Conservation (phyloP, 768 basidiomycete species). For the Boletus sp. region DNA sequence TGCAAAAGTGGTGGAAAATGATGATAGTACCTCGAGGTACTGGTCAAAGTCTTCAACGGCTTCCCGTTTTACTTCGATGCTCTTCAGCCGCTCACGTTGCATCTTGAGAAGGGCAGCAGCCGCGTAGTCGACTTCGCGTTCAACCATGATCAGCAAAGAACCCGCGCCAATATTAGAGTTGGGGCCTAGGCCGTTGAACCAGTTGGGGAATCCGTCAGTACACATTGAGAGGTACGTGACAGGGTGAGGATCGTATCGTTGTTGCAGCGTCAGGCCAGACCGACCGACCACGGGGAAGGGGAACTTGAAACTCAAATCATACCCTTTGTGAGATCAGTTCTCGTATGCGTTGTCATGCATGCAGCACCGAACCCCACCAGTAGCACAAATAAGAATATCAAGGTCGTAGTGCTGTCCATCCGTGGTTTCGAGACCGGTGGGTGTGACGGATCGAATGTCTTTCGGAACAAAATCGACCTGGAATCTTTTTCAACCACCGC, state of each 20-base stretch:
- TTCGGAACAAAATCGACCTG: conserved; percentile 47
- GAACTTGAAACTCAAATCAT: conserved; percentile 46
- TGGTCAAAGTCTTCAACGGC: conserved; percentile 62
- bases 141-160: conserved; percentile 52
- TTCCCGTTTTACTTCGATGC: conserved; percentile 54
- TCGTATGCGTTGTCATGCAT: background rate
- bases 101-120: conserved; percentile 54
- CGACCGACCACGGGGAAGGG: conserved; percentile 55
- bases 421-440: conserved; percentile 51
- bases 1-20: too few species aligned
- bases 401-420: conserved; percentile 54
- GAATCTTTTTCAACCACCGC: background rate
- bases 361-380: conserved; percentile 32
- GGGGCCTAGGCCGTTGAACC: conserved; percentile 56
- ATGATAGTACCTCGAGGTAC: conserved; percentile 45
- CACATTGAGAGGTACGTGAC: conserved; percentile 56
- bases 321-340: conserved; percentile 18
- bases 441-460: conserved; percentile 47
- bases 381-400: conserved; percentile 63
- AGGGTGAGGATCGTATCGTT: conserved; percentile 55
- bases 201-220: conserved; percentile 67
- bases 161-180: conserved; percentile 55
- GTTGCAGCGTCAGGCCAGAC: conserved; percentile 46
- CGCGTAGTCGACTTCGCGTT: conserved; percentile 56
- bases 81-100: conserved; percentile 59